Conservation (phyloP, 129 eudicot species). For the Rutidosis leptorrhynchoides region DNA sequence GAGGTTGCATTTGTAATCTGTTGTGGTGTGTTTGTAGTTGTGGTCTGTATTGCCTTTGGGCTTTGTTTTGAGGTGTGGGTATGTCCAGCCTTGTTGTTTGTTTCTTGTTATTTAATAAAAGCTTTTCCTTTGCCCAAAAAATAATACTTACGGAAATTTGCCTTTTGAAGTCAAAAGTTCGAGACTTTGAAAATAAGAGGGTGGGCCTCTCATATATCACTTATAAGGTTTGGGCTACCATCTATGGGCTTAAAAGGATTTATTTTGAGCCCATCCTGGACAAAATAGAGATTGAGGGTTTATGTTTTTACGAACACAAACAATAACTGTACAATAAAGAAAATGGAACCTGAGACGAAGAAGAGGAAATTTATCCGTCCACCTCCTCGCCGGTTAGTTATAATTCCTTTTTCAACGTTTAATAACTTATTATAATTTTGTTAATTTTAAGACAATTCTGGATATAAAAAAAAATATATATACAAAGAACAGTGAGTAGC, state of each 20-base stretch:
- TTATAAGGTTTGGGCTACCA: background rate
- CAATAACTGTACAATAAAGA: background rate
- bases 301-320: background rate
- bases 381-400: conserved; percentile 38
- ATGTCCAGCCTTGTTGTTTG: no score
- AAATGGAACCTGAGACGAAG: conserved; percentile 35
- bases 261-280: background rate
- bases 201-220: no score
- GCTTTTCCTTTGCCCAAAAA: no score
- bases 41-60: no score
- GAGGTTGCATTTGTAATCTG: no score
- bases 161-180: no score
- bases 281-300: background rate
- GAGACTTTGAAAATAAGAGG: no score
- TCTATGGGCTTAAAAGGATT: background rate
- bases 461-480: no score
- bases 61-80: no score
- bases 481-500: background rate
- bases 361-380: conserved; percentile 38
- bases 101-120: no score
- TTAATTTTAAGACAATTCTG: background rate
- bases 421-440: background rate
- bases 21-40: no score
- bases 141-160: no score
- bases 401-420: conserved; percentile 5